phyloP scores from a whole-genome alignment of 495 filamentous ascomycete genomes.

The Bacidia gigantensis region DNA sequence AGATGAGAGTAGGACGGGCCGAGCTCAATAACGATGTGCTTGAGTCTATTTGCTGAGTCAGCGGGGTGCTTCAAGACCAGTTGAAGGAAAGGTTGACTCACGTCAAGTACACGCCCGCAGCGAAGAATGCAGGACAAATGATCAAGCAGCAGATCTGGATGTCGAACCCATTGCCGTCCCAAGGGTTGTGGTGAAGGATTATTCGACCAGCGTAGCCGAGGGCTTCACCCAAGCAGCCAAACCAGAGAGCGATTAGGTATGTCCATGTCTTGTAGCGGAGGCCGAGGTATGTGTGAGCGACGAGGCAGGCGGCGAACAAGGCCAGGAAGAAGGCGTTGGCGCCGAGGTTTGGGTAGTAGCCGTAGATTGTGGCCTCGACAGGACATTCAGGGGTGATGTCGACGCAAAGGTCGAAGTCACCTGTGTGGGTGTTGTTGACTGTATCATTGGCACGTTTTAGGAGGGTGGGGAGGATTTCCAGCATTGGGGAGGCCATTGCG shows the following conservation, averaged over 20 bases:
- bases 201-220: constrained; percentile 45
- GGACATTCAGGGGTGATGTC: constrained; percentile 39
- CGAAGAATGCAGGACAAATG: constrained; percentile 50
- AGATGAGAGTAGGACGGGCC: constrained; percentile 40
- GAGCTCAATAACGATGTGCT: constrained; percentile 45
- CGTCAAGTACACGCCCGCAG: constrained; percentile 50
- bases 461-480: not conserved
- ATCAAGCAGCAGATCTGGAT: constrained; percentile 56
- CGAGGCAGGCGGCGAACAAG: constrained; percentile 35
- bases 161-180: constrained; percentile 44
- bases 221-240: constrained; percentile 28
- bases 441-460: not conserved
- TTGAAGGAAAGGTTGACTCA: not conserved
- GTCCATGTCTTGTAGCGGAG: constrained; percentile 47
- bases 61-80: constrained; percentile 22
- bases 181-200: constrained; percentile 46
- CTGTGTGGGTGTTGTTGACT: not conserved
- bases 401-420: constrained; percentile 23
- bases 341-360: constrained; percentile 50
- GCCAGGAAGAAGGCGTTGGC: constrained; percentile 48
- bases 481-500: not conserved
- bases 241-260: constrained; percentile 38
- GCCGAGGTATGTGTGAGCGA: constrained; percentile 34
- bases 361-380: constrained; percentile 46
- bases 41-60: constrained; percentile 15